Percentiles rank a stretch among this genome's conserved stretches.
Evolutionary conservation across 345 rosid genomes (phyloP).

Genomic region (Citrus maxima): DNA sequence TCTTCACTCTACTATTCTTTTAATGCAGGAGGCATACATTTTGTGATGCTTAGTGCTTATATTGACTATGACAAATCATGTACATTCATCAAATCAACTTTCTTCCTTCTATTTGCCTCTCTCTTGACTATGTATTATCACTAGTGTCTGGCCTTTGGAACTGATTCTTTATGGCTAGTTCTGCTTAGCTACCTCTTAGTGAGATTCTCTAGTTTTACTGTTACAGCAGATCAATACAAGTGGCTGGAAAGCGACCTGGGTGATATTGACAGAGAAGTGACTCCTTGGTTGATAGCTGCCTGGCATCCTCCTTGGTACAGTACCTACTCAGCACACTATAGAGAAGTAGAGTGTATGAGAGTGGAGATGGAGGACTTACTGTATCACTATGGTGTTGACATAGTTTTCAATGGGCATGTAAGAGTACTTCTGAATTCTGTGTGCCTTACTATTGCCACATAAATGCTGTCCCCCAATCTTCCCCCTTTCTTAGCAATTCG

Average conservation of each 20-base stretch:
- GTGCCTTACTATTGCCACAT: too few species aligned
- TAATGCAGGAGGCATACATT: conserved; percentile 92
- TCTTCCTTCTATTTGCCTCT: not conserved
- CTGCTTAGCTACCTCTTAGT: conserved; percentile 3
- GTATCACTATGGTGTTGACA: conserved; percentile 53
- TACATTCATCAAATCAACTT: conserved; percentile 23
- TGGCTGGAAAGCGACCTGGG: conserved; percentile 77
- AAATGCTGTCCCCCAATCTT: not conserved
- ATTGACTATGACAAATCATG: conserved; percentile 56
- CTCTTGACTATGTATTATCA: not conserved
- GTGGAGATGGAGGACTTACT: conserved; percentile 75
- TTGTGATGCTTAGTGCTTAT: conserved; percentile 83
- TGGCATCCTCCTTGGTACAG: conserved; percentile 95
- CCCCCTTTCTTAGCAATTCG: not conserved
- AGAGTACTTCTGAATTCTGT: conserved; percentile 8
- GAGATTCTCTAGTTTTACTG: conserved; percentile 9
- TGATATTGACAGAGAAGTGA: conserved; percentile 54
- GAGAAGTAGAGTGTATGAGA: conserved; percentile 92
- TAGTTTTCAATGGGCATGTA: conserved; percentile 85
- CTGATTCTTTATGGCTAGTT: not conserved
- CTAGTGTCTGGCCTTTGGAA: not conserved
- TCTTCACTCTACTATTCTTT: conserved; percentile 82
- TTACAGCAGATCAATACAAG: conserved; percentile 66
- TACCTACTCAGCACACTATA: conserved; percentile 69
- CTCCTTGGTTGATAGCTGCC: conserved; percentile 87